A percentile compares a stretch with the other conserved stretches of the same genome.
Evolutionary conservation across 202 grass and related monocot species (phyloP).

Genomic region (Brachypodium distachyon): DNA sequence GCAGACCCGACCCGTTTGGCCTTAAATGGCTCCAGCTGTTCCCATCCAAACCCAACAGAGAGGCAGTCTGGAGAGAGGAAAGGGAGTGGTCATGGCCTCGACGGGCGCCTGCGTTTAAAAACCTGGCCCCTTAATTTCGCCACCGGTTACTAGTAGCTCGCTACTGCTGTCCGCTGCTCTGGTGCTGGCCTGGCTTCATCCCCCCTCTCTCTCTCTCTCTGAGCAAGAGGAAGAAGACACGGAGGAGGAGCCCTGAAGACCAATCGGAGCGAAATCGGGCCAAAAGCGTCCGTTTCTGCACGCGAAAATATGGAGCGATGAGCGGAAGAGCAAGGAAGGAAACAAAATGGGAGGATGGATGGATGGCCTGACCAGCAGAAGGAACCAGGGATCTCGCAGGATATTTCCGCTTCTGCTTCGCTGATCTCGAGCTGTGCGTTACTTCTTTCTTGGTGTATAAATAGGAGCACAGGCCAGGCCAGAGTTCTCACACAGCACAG

Average conservation of each 20-base stretch:
- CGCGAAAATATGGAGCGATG: not conserved
- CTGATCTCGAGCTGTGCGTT: not conserved
- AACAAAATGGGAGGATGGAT: slow-evolving; percentile 22
- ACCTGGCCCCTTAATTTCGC: slow-evolving; percentile 48
- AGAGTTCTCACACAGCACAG: not conserved
- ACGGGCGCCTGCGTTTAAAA: slow-evolving; percentile 46
- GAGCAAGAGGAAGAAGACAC: not conserved
- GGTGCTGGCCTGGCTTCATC: not conserved
- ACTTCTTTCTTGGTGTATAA: slow-evolving; percentile 21
- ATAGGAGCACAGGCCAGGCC: not conserved
- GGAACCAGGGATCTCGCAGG: not conserved
- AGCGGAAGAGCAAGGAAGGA: not conserved
- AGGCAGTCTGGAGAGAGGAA: slow-evolving; percentile 35
- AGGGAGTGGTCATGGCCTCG: slow-evolving; percentile 38
- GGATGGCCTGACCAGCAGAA: slow-evolving; percentile 3
- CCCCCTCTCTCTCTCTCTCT: not conserved
- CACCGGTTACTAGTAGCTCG: slow-evolving; percentile 51
- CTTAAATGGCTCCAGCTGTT: slow-evolving; percentile 89
- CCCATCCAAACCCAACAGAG: slow-evolving; percentile 48
- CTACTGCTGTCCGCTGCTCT: not conserved
- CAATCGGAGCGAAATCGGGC: not conserved
- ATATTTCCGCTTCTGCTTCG: slow-evolving; percentile 5
- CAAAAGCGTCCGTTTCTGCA: not conserved
- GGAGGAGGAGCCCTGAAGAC: not conserved
- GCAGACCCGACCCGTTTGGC: slow-evolving; percentile 44